Evolutionary conservation across 768 basidiomycete genomes (phyloP), one percentile per base, ranked within the genome.

Genomic region (Tephrocybe sp.): DNA sequence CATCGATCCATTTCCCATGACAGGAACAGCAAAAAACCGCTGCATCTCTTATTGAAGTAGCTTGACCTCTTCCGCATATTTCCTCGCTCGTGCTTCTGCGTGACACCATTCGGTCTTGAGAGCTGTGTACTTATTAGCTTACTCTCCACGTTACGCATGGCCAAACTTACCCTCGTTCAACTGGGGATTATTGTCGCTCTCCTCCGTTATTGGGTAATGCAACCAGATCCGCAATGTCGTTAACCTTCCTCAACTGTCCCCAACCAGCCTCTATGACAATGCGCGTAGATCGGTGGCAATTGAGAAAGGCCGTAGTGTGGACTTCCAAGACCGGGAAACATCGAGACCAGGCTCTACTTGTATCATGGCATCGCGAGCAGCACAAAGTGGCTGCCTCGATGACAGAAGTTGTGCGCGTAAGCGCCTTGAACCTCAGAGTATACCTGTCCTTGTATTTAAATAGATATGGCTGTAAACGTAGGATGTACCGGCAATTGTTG

Each of bases 61-160:
- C 16, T 54, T 45, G 7, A 60, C 46, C 45, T 65, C 64, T 30
- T 65, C 63, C 1, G 20, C 11, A 61, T 61, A 65, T 5, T 58
- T 48, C 40, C 48, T 30, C 4, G 51, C 45, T 9, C 61, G 47
- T 6, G 62, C 61, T 4, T 51, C 53, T 0, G 60, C 17, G 45
- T 56, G 60, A 16, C 57, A 58, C 61, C 62, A 65, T 26, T 64
- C 61, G 20, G 64, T 54, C 9, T 57, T 45, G 17, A 59, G 20
- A 1, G 55, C 58, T 55, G 33, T 8, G 2, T 23, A 2, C 3
- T 22, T 13, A 11, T 52, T 23, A 30, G 9, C 31, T 31, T 12
- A 31, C 7, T 32, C 17, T 44, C 4, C 12, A 44, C 9, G 26
- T 8, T 5, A 23, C 22, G 9, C 9, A 34, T 34, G 8, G 20